Base-by-base conservation (phyloP, 208 protist species). In the Balamuthia mandrillaris region DNA sequence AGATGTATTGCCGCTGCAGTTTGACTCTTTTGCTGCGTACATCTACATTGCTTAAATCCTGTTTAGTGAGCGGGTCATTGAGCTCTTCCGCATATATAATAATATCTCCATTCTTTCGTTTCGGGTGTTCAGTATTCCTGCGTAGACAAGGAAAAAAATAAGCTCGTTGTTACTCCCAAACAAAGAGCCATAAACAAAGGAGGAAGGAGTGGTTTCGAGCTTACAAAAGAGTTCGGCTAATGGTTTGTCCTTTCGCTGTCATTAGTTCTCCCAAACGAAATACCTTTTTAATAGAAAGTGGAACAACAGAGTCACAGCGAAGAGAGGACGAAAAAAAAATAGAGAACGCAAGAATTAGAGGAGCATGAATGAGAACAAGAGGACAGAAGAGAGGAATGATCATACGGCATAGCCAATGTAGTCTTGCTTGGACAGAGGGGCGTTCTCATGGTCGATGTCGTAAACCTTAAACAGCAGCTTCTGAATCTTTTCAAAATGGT, bases 381-480 rank as follows among this genome's bases (percentile, higher is more conserved):
- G 49, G 39, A 81, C 74, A 63, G n/a, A 1, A 81, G 35, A 33
- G 74, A 56, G n/a, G n/a, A n/a, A 56, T 24, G 49, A 56, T 5
- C 14, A 29, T 63, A 81, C 74, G 27, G 74, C 54, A 33, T 58
- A 41, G 35, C 74, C 74, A n/a, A 81, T 81, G 21, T 42, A 81
- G 27, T 81, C 74, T 24, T 81, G 74, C 33, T 63, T 58, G 39
- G 24, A 18, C 21, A 81, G 74, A 37, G 6, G 12, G 47, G 51
- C 74, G 45, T 81, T 12, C 54, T 81, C 29, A 33, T 81, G 21
- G 33, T 81, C 74, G 74, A 81, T 81, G 33, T 81, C 74, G 39
- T 81, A 81, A 52, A 81, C 54, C 27, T 81, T 42, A 52, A 81
- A 81, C 35, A 63, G 41, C 45, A 81, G 44, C 35, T 31, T 31